Conservation (phyloP, 2,329 filamentous ascomycete genomes). For the Akanthomyces lecanii region DNA sequence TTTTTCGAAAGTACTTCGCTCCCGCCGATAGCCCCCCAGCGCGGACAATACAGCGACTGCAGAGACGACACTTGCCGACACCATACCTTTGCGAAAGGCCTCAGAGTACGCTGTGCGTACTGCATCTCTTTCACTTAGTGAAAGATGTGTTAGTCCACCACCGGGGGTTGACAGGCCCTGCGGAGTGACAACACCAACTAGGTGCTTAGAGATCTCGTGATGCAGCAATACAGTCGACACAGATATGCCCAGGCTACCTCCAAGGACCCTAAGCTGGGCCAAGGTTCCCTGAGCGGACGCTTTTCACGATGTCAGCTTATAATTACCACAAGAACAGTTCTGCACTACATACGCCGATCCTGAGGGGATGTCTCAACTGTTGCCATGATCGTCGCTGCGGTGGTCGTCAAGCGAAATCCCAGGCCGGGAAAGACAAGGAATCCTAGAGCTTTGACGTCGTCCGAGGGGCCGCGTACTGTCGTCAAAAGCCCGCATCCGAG, state of each 20-base stretch:
- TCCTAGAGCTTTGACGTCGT: constrained; percentile 45
- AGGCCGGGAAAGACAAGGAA: constrained; percentile 48
- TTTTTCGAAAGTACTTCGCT: not conserved
- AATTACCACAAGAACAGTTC: not conserved
- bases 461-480: constrained; percentile 27
- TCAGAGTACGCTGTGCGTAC: constrained; percentile 39
- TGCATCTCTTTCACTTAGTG: constrained; percentile 26
- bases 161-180: constrained; percentile 28
- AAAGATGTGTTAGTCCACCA: constrained; percentile 22
- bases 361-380: constrained; percentile 37
- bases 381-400: constrained; percentile 44
- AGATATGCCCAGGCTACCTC: constrained; percentile 52
- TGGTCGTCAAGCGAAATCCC: constrained; percentile 47
- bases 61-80: constrained; percentile 12
- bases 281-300: constrained; percentile 50
- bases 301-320: constrained; percentile 22
- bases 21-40: not conserved
- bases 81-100: constrained; percentile 45
- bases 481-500: constrained; percentile 46
- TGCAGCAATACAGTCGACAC: constrained; percentile 45
- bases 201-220: constrained; percentile 27
- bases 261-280: constrained; percentile 48
- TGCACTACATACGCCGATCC: constrained; percentile 40
- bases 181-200: constrained; percentile 26
- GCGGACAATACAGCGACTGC: not conserved